A percentile compares a stretch with the other conserved stretches of the same genome.
Conservation (phyloP, 108 stramenopile genomes). For the Cyclostephanos invisitatus region DNA sequence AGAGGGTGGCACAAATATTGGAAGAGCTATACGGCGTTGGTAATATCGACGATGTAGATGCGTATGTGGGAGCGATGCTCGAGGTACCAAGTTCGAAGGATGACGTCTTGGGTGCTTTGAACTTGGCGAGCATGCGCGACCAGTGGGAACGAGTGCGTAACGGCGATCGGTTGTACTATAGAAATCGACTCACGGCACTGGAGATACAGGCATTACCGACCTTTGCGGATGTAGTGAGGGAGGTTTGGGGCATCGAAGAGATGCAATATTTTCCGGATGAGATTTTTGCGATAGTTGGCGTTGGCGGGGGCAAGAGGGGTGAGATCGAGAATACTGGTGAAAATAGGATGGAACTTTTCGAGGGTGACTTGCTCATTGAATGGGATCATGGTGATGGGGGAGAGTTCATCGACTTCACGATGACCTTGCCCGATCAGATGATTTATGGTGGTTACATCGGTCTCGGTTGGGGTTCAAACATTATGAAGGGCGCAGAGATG, state of each 20-base stretch:
- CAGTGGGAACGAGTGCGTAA: constrained; percentile 37
- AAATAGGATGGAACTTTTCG: neutral
- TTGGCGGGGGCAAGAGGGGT: neutral
- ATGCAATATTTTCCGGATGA: constrained; percentile 18
- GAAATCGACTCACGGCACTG: neutral
- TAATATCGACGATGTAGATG: constrained; percentile 30
- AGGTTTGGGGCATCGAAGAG: neutral
- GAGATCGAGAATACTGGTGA: constrained; percentile 1
- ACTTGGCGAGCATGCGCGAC: constrained; percentile 12
- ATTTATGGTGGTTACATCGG: constrained; percentile 26
- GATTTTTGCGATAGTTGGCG: constrained; percentile 6
- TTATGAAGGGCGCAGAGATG: constrained; percentile 34
- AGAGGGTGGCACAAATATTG: neutral
- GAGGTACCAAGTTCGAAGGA: constrained; percentile 7
- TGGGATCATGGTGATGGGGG: neutral
- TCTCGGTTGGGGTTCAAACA: constrained; percentile 19
- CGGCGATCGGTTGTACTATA: constrained; percentile 41
- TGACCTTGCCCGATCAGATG: constrained; percentile 4
- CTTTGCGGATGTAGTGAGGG: constrained; percentile 18
- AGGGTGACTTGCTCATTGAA: constrained; percentile 6
- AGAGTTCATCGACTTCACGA: constrained; percentile 20
- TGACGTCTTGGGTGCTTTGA: constrained; percentile 12
- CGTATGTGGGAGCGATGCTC: constrained; percentile 37
- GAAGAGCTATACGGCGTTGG: constrained; percentile 14
- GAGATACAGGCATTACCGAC: constrained; percentile 22